A percentile compares a stretch with the other conserved stretches of the same genome.
phyloP scores from a whole-genome alignment of 2,329 filamentous ascomycete genomes.

The Fusarium mangiferae region DNA sequence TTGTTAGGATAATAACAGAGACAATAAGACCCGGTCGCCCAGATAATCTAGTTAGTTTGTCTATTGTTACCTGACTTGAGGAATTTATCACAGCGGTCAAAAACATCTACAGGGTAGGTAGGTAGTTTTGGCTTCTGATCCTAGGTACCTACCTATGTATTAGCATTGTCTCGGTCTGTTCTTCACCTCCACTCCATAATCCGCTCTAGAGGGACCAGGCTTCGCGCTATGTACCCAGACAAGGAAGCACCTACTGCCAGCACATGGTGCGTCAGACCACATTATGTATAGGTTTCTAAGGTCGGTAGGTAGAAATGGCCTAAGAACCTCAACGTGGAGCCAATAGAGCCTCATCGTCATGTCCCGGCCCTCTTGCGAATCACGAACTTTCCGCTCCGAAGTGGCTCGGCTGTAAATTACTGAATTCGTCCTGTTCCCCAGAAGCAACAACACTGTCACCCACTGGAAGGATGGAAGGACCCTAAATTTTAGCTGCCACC shows the following conservation, averaged over 20 bases:
- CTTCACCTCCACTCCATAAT: slow-evolving; percentile 13
- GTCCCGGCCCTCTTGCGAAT: not conserved
- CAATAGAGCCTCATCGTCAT: not conserved
- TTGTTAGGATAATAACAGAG: not conserved
- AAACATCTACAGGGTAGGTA: slow-evolving; percentile 8
- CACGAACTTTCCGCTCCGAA: slow-evolving; percentile 5
- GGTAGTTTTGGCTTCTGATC: not conserved
- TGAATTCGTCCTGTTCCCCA: not conserved
- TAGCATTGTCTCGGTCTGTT: not conserved
- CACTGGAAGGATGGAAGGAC: not conserved
- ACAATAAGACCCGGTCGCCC: not conserved
- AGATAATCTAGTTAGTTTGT: not conserved
- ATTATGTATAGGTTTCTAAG: not conserved
- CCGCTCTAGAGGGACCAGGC: not conserved
- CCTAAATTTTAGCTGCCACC: slow-evolving; percentile 13
- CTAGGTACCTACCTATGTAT: not conserved
- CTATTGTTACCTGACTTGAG: not conserved
- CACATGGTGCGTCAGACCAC: not conserved
- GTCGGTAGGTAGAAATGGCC: not conserved
- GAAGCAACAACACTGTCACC: not conserved
- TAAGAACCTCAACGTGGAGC: not conserved
- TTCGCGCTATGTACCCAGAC: not conserved
- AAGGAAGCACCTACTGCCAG: not conserved
- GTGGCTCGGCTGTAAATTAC: slow-evolving; percentile 11
- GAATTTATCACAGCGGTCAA: not conserved